Evolutionary conservation across 306 rosid genomes (phyloP).

Genomic region (Trichosanthes cucumerina): DNA sequence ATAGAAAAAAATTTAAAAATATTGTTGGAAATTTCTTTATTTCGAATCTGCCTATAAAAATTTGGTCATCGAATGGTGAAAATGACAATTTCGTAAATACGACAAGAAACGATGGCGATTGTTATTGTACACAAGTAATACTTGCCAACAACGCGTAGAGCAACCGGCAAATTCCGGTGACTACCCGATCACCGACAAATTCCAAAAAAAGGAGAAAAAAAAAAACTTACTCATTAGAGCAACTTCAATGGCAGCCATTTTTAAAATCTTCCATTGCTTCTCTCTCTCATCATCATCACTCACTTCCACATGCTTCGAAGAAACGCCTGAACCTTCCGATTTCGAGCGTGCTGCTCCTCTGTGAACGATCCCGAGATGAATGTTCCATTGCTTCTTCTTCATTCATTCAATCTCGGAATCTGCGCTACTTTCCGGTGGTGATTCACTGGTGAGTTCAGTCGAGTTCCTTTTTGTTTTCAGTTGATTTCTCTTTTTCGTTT

Average conservation of each 20-base stretch:
- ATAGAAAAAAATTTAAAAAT: too few relatives aligned
- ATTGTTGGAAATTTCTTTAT: neutral
- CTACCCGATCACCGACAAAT: constrained; percentile 15
- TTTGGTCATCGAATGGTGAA: neutral
- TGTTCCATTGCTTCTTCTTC: neutral
- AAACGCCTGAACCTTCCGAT: neutral
- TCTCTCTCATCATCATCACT: constrained; percentile 11
- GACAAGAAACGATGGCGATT: neutral
- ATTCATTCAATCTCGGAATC: neutral
- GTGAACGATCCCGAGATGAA: neutral
- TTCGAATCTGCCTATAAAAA: neutral
- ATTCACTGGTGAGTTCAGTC: neutral
- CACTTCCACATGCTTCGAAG: neutral
- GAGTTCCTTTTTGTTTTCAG: neutral
- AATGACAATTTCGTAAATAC: constrained; percentile 1
- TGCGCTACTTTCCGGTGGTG: neutral
- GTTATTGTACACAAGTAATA: neutral
- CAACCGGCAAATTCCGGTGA: constrained; percentile 17
- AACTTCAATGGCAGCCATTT: neutral
- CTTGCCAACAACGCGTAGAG: neutral
- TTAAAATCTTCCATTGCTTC: neutral
- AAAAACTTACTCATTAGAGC: neutral
- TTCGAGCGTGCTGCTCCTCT: neutral
- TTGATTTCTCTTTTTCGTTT: neutral
- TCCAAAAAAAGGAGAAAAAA: neutral